Evolutionary conservation across 1,284 basidiomycete species (phyloP).

Genomic region (Pulveroboletus sp.): DNA sequence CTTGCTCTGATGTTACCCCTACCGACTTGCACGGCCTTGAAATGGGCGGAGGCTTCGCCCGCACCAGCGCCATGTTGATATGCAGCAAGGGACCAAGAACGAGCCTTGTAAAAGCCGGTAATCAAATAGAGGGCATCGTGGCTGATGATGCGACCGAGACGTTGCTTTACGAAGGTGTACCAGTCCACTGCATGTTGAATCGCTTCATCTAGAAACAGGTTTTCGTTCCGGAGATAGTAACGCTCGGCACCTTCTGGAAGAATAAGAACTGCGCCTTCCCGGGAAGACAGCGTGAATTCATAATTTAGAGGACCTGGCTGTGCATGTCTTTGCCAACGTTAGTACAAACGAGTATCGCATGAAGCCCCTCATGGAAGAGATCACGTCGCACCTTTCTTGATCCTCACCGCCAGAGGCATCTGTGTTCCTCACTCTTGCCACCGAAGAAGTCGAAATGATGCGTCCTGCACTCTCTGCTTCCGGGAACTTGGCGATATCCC

Average conservation of each 20-base stretch:
- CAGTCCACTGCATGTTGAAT: conserved; percentile 17
- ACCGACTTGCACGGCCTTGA: conserved; percentile 17
- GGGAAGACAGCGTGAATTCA: conserved; percentile 17
- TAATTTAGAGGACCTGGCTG: conserved; percentile 8
- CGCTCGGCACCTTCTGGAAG: conserved; percentile 25
- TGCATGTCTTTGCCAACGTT: neutral
- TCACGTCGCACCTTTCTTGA: conserved; percentile 5
- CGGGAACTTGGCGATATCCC: conserved; percentile 12
- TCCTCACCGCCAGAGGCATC: neutral
- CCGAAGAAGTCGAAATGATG: conserved; percentile 16
- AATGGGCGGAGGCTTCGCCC: neutral
- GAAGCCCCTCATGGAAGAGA: neutral
- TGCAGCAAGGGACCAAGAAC: conserved; percentile 28
- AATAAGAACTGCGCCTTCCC: conserved; percentile 23
- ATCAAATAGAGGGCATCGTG: conserved; percentile 25
- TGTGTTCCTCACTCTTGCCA: neutral
- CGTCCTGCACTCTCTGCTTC: conserved; percentile 16
- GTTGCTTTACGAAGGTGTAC: conserved; percentile 21
- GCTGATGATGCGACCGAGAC: conserved; percentile 21
- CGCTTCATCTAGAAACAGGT: conserved; percentile 8
- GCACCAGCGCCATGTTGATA: neutral
- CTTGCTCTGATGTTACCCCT: conserved; percentile 7
- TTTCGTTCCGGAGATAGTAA: conserved; percentile 20
- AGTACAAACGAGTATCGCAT: neutral
- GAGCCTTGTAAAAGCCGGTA: conserved; percentile 21